Base-by-base conservation (phyloP, 2,329 filamentous ascomycete species). In the Polychaeton citri region DNA sequence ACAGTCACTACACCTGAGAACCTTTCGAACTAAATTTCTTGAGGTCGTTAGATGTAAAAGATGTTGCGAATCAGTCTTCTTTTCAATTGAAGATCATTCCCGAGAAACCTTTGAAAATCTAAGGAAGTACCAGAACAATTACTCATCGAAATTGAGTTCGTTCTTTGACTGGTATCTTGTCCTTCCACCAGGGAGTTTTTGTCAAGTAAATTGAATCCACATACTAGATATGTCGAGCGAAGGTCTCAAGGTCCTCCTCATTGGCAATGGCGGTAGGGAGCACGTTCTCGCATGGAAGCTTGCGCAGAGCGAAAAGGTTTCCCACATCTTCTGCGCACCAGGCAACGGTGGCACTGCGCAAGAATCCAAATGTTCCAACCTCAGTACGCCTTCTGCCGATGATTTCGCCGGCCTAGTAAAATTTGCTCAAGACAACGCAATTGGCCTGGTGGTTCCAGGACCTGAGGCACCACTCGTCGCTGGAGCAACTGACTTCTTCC, bases 241-340 rank as follows among this genome's bases (percentile, higher is more conserved):
- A 7, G 24, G 24, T 28, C 68, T 85, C 44, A 73, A 77, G 48
- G 71, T 95, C 48, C 77, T 96, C 44, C 76, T 96, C 44, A 77
- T 96, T 46, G 88, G 90, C 53, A 93, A 88, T 56, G 90, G 90
- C 47, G 90, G 88, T 50, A 79, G 90, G 51, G 90, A 98, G 64
- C 86, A 96, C 62, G 84, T 87, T 32, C 72, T 95, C 43, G 86
- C 87, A 30, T 96, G 87, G 87, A 95, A 92, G 64, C 69, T 96
- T 43, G 76, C 79, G 53, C 81, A 93, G 59, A 94, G 86, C 12
- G 68, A 78, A 30, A 70, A 71, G 32, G 83, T 94, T 42, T 76
- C 84, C 51, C 71, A 76, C 49, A 88, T 96, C 55, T 66, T 59
- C 46, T 68, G 74, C 39, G 71, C 71, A 38, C 72, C 72, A 40